Evolutionary conservation across 2,329 filamentous ascomycete species (phyloP).

Genomic region (Ascochyta koolunga): DNA sequence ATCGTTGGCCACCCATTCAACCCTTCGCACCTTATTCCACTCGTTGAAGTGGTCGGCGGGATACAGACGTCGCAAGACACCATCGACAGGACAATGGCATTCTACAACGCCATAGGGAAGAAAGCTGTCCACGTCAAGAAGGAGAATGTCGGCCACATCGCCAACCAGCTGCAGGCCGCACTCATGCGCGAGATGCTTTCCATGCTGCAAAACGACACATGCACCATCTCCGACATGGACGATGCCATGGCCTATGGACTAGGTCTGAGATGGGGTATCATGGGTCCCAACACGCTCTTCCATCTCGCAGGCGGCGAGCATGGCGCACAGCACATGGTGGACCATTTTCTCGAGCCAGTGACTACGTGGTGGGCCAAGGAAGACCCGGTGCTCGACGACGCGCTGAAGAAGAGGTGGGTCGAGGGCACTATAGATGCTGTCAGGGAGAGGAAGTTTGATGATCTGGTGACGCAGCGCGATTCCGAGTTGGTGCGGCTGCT

Average conservation of each 20-base stretch:
- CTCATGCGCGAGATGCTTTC: conserved; percentile 24
- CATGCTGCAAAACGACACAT: conserved; percentile 20
- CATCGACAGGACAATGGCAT: conserved; percentile 40
- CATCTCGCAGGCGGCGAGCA: conserved; percentile 25
- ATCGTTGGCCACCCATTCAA: conserved; percentile 56
- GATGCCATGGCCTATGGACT: conserved; percentile 24
- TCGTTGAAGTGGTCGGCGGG: conserved; percentile 53
- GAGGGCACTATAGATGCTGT: conserved; percentile 19
- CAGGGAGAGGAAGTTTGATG: conserved; percentile 13
- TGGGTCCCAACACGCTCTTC: conserved; percentile 22
- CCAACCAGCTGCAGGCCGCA: conserved; percentile 53
- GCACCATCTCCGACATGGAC: conserved; percentile 23
- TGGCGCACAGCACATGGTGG: conserved; percentile 24
- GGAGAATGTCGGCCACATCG: conserved; percentile 53
- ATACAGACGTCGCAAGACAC: conserved; percentile 24
- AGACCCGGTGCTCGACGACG: conserved; percentile 21
- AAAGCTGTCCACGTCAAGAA: conserved; percentile 39
- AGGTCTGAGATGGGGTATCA: conserved; percentile 25
- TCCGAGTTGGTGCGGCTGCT: conserved; percentile 22
- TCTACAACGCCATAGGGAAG: conserved; percentile 52
- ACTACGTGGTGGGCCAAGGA: conserved; percentile 25
- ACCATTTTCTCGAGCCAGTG: conserved; percentile 23
- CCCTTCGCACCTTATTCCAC: conserved; percentile 56
- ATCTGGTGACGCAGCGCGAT: conserved; percentile 21
- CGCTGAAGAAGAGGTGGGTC: conserved; percentile 25